These are phyloP conservation scores for Anaeromyces robustus DNA, from an alignment of 192 early-diverging fungal genomes.

Conservation along the genomic window DNA sequence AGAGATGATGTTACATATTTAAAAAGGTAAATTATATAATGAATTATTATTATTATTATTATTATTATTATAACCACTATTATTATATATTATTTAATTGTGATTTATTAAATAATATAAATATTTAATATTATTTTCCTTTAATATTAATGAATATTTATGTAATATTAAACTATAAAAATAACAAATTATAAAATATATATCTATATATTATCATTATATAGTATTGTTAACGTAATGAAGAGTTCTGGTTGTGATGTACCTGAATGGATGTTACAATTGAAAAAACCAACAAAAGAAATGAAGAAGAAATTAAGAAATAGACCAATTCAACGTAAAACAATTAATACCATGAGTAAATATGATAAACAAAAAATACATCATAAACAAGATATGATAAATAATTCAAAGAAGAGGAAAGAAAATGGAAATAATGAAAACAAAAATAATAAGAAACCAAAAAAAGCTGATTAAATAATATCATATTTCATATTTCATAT, in stretches of 20 bases:
- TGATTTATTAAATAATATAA: too few species aligned
- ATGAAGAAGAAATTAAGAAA: constrained; percentile 54
- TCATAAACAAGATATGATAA: constrained; percentile 23
- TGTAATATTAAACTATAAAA: not conserved
- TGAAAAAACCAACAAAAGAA: constrained; percentile 56
- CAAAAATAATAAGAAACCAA: not conserved
- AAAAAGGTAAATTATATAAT: not conserved
- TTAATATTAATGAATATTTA: too few species aligned
- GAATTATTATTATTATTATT: not conserved
- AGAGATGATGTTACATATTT: not conserved
- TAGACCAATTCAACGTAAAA: constrained; percentile 49
- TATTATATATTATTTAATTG: too few species aligned
- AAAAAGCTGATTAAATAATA: not conserved
- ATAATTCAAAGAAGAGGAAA: not conserved
- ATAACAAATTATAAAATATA: not conserved
- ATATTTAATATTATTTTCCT: too few species aligned
- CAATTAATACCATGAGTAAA: constrained; percentile 60
- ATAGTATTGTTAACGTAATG: constrained; percentile 92
- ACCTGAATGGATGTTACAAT: constrained; percentile 91
- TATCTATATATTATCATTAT: not conserved
- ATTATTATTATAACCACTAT: too few species aligned
- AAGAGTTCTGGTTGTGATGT: constrained; percentile 85
- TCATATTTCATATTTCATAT: too few species aligned
- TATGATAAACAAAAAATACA: constrained; percentile 55
- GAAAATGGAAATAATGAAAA: not conserved